Evolutionary conservation across 306 rosid genomes (phyloP).

Genomic region (Nissolia schottii): DNA sequence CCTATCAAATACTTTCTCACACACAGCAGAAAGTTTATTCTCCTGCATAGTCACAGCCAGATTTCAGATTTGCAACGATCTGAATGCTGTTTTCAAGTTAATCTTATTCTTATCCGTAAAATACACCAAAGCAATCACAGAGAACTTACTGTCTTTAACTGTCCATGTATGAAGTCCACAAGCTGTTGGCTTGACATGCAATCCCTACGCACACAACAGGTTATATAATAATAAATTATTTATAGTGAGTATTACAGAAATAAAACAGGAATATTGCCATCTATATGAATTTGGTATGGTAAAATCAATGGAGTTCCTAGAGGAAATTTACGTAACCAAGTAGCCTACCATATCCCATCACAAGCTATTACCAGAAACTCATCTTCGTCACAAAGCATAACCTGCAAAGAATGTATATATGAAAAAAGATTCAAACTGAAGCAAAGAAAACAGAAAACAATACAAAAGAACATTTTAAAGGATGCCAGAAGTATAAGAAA

Average conservation of each 20-base stretch:
- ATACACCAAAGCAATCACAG: not conserved
- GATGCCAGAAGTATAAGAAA: slow-evolving; percentile 14
- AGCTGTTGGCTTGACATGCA: slow-evolving; percentile 97
- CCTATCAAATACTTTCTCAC: slow-evolving; percentile 88
- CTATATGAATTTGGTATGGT: not conserved
- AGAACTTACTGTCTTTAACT: slow-evolving; percentile 60
- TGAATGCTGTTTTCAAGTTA: not conserved
- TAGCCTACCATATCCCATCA: slow-evolving; percentile 91
- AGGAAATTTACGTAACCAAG: not conserved
- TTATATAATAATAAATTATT: not conserved
- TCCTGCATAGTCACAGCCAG: slow-evolving; percentile 52
- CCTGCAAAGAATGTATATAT: slow-evolving; percentile 39
- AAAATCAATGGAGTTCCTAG: not conserved
- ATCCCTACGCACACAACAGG: slow-evolving; percentile 53
- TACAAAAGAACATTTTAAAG: not conserved
- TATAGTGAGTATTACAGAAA: not conserved
- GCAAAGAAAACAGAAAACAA: not conserved
- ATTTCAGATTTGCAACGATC: not conserved
- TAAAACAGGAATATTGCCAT: not conserved
- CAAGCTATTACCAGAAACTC: slow-evolving; percentile 94
- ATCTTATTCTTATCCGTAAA: slow-evolving; percentile 5
- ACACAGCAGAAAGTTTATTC: slow-evolving; percentile 61
- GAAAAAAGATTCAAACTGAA: not conserved
- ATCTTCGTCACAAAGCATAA: slow-evolving; percentile 81
- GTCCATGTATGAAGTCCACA: slow-evolving; percentile 67